Percentiles rank a stretch among this genome's conserved stretches.
phyloP scores from a whole-genome alignment of 148 eudicot species.

The Heliosperma pusillum region DNA sequence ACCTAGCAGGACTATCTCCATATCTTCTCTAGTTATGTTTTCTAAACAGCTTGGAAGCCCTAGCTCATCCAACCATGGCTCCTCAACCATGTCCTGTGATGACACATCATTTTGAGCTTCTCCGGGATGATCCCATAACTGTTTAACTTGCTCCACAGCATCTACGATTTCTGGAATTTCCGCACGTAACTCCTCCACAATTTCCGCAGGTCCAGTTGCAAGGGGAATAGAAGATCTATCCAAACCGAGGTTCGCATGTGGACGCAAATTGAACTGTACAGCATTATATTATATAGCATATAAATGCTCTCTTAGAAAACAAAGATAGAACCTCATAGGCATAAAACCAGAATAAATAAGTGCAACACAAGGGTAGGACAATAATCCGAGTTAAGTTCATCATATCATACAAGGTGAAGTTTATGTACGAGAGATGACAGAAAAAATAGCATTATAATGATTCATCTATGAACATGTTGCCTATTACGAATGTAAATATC shows the following conservation, averaged over 20 bases:
- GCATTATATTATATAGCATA: neutral
- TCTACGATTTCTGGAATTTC: constrained; percentile 79
- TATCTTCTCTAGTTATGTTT: constrained; percentile 74
- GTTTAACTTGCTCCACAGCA: constrained; percentile 54
- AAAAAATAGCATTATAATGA: neutral
- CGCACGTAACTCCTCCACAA: constrained; percentile 54
- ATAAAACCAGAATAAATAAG: neutral
- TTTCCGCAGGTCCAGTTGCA: constrained; percentile 28
- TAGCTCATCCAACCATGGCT: constrained; percentile 65
- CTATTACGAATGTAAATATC: constrained; percentile 1
- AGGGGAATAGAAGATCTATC: constrained; percentile 64
- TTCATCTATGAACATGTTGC: neutral
- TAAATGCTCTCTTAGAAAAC: neutral
- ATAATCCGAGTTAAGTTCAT: neutral
- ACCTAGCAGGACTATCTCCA: constrained; percentile 93
- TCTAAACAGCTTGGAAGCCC: constrained; percentile 71
- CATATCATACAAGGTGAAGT: neutral
- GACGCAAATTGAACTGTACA: constrained; percentile 85
- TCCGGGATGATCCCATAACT: constrained; percentile 35
- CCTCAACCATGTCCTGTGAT: constrained; percentile 43
- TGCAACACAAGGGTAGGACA: neutral
- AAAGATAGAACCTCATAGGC: neutral
- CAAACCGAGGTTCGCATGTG: constrained; percentile 68
- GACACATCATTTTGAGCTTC: constrained; percentile 21
- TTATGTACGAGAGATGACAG: neutral